Evolutionary conservation across 441 rosid genomes (phyloP), one percentile per base, ranked within the genome.

Genomic region (Pelargonium australe): DNA sequence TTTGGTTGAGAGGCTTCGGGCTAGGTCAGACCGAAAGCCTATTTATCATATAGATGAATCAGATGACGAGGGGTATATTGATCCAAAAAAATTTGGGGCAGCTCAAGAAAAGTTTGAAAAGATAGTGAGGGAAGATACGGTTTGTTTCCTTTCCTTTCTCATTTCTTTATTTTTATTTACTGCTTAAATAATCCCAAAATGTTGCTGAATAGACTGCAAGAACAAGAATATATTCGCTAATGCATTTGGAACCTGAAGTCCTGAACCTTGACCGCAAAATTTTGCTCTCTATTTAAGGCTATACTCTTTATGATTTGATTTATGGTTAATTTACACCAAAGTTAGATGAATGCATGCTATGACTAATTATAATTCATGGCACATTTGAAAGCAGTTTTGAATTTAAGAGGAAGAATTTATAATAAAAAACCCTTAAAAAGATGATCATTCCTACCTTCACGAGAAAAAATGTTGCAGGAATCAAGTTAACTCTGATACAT

Each of bases 1-100:
- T 85, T 84, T 95, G 79, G 98, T 87, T 41, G 99, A 95, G 87
- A 84, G 98, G 87, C 92, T 95, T 16, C 95, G 98, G n/a, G 84
- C 81, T 62, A 78, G 99, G 80, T 85, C 98, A 40, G 97, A 90
- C 66, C 80, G 93, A 74, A 92, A 69, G 80, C 99, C 99, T 16
- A 64, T 90, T 76, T 92, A 92, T 73, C 87, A 81, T 78, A 70
- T 92, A 20, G 97, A 90, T 81, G 98, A 95, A 37, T 95, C 98
- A 4, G 99, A 95, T 75, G 99, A 92, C 65, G 99, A 95, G 62
- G 79, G 78, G 7, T 97, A 95, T 75, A 80, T 85, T 75, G 75
- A 76, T 40, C 76, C 81, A 14, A 78, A 85, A 70, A 92, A 88
- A 68, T 70, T 80, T 76, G 80, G 91, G 73, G 69, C 76, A 47